Evolutionary conservation across 1,139 yeast genomes (phyloP), one percentile per base, ranked within the genome.

Genomic region (Yamadazyma spencermartinsiae): DNA sequence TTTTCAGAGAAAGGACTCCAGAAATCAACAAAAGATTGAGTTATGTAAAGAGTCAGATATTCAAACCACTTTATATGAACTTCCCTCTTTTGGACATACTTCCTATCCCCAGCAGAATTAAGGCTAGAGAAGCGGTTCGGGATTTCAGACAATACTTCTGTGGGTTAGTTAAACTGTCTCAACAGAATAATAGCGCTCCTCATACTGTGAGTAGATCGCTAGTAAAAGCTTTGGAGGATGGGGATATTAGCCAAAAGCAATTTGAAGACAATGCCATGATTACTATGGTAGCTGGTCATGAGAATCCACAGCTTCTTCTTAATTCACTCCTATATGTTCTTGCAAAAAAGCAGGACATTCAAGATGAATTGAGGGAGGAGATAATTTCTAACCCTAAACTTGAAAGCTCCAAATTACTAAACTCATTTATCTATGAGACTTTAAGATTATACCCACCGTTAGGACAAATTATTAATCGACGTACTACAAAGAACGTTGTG

Each of bases 221-320:
- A 14, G 54, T 64, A 14, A 50, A 61, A 15, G 79, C 80, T 1
- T 56, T 63, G 30, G 53, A 63, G 4, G 48, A 48, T 4, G 72
- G 68, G 0, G 43, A 45, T 2, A 60, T 80, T 2, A 63, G 72
- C 2, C 60, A 65, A 35, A 63, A 69, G 35, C 83, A 79, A 46
- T 67, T 77, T 42, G 55, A 66, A 2, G 85, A 80, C 50, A 80
- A 80, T 54, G 67, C 78, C n/a, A 73, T 78, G 13, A 79, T 80
- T 19, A 59, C 78, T 2, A 60, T 79, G 58, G 76, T 80, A 33
- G 75, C 86, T 0, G 85, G 85, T 0, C 85, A 80, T 54, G 86
- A 80, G 47, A 80, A 80, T 42, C 86, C 86, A 0, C 79, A 76
- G 42, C 51, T 80, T 15, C 56, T 79, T 12, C 52, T 79, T 46